Evolutionary conservation across 2,329 filamentous ascomycete genomes (phyloP).

Genomic region (Ilyonectria robusta): DNA sequence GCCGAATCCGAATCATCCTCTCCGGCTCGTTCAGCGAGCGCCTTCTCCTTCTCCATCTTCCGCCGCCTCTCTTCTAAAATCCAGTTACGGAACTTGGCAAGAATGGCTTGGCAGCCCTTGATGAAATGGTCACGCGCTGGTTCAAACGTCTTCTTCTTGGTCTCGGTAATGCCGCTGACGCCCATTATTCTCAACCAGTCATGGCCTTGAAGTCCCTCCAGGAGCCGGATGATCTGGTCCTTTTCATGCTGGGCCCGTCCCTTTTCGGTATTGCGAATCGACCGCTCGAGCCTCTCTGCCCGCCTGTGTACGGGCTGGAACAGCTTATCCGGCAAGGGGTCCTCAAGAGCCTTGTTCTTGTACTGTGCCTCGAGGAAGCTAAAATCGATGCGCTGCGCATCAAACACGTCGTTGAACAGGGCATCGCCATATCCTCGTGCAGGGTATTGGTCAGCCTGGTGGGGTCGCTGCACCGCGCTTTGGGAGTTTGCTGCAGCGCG

Average conservation of each 20-base stretch:
- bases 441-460: slow-evolving; percentile 51
- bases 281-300: slow-evolving; percentile 72
- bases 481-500: slow-evolving; percentile 44
- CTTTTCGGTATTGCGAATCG: slow-evolving; percentile 75
- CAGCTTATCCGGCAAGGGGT: slow-evolving; percentile 69
- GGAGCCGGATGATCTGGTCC: slow-evolving; percentile 73
- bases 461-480: slow-evolving; percentile 49
- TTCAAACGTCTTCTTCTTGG: slow-evolving; percentile 88
- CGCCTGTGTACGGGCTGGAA: slow-evolving; percentile 70
- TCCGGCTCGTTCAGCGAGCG: slow-evolving; percentile 51
- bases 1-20: slow-evolving; percentile 50
- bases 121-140: slow-evolving; percentile 89
- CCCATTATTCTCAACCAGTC: slow-evolving; percentile 97
- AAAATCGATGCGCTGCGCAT: slow-evolving; percentile 71
- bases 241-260: slow-evolving; percentile 77
- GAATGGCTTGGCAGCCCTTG: slow-evolving; percentile 82
- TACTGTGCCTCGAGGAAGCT: slow-evolving; percentile 65
- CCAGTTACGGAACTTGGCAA: slow-evolving; percentile 92
- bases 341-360: slow-evolving; percentile 60
- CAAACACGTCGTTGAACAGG: slow-evolving; percentile 69
- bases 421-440: slow-evolving; percentile 69
- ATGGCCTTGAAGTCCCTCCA: slow-evolving; percentile 88
- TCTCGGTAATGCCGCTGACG: slow-evolving; percentile 86
- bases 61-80: slow-evolving; percentile 89
- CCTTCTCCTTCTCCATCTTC: slow-evolving; percentile 81